These are phyloP conservation scores for Zygotorulaspora florentina DNA, from an alignment of 805 yeast species.

Conservation along the genomic window DNA sequence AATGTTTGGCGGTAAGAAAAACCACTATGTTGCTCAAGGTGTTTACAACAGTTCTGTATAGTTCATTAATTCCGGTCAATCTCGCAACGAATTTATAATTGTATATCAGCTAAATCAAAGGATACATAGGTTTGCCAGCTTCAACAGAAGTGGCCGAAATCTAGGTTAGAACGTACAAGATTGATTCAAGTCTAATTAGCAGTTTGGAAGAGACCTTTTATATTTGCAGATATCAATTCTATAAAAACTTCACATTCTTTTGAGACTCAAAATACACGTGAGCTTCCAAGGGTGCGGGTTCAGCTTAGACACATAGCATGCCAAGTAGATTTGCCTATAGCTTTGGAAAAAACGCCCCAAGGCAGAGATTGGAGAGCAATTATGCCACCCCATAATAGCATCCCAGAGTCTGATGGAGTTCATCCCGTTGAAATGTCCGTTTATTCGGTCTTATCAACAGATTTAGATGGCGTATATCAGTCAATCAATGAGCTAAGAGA, in stretches of 20 bases:
- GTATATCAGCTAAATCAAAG: neutral
- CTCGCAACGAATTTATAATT: neutral
- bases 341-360: neutral
- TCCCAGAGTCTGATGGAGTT: constrained; percentile 13
- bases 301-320: no score
- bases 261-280: no score
- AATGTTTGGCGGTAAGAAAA: constrained; percentile 36
- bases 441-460: constrained; percentile 28
- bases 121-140: no score
- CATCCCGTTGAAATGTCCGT: constrained; percentile 33
- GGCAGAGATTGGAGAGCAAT: neutral
- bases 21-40: constrained; percentile 16
- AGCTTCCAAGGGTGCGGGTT: neutral
- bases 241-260: no score
- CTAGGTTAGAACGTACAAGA: neutral
- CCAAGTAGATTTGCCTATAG: neutral
- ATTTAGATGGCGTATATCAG: constrained; percentile 31
- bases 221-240: no score
- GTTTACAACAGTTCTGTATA: constrained; percentile 12
- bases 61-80: neutral
- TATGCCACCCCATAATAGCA: constrained; percentile 3
- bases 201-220: neutral
- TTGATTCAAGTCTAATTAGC: neutral
- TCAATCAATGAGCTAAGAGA: constrained; percentile 32
- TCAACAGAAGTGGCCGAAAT: neutral